Conservation (phyloP, 495 filamentous ascomycete genomes). For the Amphirosellinia nigrospora region DNA sequence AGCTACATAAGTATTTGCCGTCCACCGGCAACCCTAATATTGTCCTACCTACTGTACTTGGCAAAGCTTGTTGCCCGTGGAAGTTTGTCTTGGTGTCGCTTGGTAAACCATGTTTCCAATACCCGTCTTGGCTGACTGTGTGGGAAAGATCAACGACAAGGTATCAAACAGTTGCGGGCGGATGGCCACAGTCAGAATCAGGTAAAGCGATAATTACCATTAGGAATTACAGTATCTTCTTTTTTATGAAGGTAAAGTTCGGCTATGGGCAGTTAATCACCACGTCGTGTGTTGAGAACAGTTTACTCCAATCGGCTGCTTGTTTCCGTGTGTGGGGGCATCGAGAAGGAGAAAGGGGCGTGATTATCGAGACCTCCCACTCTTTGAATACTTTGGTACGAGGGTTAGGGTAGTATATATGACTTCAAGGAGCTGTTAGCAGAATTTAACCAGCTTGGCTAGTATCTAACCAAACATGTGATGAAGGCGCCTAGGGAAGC, state of each 20-base stretch:
- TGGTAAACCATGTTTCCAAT: background rate
- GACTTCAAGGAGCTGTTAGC: background rate
- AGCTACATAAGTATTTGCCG: constrained; percentile 18
- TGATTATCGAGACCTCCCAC: background rate
- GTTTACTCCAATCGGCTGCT: background rate
- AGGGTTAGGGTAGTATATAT: constrained; percentile 9
- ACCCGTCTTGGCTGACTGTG: constrained; percentile 19
- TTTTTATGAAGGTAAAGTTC: background rate
- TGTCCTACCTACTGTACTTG: constrained; percentile 30
- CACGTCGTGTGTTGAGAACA: background rate
- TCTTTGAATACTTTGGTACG: background rate
- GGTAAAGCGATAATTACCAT: background rate
- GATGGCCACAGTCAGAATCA: background rate
- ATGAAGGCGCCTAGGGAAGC: background rate
- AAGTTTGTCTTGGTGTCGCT: constrained; percentile 33
- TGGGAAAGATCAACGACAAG: constrained; percentile 2
- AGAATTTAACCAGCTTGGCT: constrained; percentile 20
- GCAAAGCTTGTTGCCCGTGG: constrained; percentile 46
- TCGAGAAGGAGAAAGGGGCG: background rate
- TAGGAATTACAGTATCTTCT: background rate
- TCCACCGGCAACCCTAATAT: constrained; percentile 7
- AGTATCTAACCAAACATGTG: background rate
- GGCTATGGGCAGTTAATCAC: background rate
- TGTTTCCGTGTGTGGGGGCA: constrained; percentile 1
- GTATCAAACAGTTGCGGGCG: background rate